Base-by-base conservation (phyloP, 352 stramenopile genomes). In the Phytophthora palmivora region DNA sequence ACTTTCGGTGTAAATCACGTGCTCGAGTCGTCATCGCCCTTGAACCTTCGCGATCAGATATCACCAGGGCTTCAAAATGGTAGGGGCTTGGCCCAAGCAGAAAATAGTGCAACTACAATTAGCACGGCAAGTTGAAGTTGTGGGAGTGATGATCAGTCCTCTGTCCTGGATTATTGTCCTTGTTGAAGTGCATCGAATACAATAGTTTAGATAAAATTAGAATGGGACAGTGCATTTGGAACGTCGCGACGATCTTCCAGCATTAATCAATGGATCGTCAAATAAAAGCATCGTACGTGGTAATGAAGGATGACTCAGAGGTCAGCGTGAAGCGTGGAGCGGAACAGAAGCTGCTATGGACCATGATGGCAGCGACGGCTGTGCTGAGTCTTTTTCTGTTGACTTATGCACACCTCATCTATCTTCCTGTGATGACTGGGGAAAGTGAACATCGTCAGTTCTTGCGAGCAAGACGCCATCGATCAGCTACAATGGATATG, bases 1-100 rank as follows among this genome's bases (percentile, higher is more conserved):
- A 63, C 26, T 74, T 80, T 3, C 78, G 82, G 50, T 91, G 82
- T 24, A 91, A 58, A 12, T 80, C 72, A 22, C 68, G 73, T 32
- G 73, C 66, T 2, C 43, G 63, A 8, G 36, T 38, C 4, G 49
- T 28, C 22, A 58, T 30, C 2, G 50, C 30, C 0, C 26, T 10
- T 10, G 21, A 26, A 7, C 22, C 42, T 51, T 62, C 50, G 16
- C 30, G 50, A 21, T 45, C 50, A 21, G 63, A 67, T 9, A 49
- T 67, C 57, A 67, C 68, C 12, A 30, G 42, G n/a, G 33, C 11
- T 37, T 22, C 4, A 2, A 19, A 63, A 24, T 54, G 24, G 19
- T 24, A 16, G 26, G 15, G 16, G 12, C 5, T 9, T 19, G 15
- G 28, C 10, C 30, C 43, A 28, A 16, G 55, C 33, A 16, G 26